phyloP scores from a whole-genome alignment of 2,329 filamentous ascomycete genomes.

The Chaetomiaceae sp. region DNA sequence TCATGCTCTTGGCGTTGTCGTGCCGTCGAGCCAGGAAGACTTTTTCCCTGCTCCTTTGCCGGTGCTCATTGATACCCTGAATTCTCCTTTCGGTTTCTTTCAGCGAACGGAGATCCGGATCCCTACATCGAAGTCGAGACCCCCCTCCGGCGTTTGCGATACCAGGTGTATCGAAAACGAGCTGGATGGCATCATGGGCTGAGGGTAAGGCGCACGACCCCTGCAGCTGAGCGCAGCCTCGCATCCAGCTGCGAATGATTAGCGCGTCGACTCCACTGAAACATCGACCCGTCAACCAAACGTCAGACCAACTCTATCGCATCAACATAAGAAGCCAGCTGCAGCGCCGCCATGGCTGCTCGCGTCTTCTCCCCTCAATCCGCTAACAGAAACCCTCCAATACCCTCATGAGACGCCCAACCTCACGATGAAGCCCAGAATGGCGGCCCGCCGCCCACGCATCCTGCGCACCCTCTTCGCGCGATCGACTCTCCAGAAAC shows the following conservation, averaged over 20 bases:
- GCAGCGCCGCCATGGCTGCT: slow-evolving; percentile 11
- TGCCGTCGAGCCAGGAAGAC: slow-evolving; percentile 32
- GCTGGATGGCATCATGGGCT: no score
- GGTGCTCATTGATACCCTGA: slow-evolving; percentile 27
- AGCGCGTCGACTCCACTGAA: neutral
- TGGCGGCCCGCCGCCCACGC: slow-evolving; percentile 14
- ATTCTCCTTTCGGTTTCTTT: slow-evolving; percentile 35
- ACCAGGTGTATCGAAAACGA: slow-evolving; percentile 33
- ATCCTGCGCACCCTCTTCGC: slow-evolving; percentile 19
- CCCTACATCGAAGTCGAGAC: slow-evolving; percentile 34
- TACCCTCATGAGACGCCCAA: neutral
- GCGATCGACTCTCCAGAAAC: slow-evolving; percentile 20
- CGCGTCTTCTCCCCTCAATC: neutral
- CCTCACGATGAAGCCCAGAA: neutral
- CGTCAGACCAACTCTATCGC: neutral
- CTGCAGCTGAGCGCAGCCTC: neutral
- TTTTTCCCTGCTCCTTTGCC: slow-evolving; percentile 34
- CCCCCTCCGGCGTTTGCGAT: slow-evolving; percentile 39
- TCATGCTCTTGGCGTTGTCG: slow-evolving; percentile 33
- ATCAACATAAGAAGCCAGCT: neutral
- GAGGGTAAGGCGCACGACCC: neutral
- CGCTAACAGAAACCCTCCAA: neutral
- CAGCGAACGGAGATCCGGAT: slow-evolving; percentile 36
- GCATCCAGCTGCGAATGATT: neutral
- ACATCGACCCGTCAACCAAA: neutral